phyloP scores from a whole-genome alignment of 1,284 basidiomycete species.

The Leccinum huronense region DNA sequence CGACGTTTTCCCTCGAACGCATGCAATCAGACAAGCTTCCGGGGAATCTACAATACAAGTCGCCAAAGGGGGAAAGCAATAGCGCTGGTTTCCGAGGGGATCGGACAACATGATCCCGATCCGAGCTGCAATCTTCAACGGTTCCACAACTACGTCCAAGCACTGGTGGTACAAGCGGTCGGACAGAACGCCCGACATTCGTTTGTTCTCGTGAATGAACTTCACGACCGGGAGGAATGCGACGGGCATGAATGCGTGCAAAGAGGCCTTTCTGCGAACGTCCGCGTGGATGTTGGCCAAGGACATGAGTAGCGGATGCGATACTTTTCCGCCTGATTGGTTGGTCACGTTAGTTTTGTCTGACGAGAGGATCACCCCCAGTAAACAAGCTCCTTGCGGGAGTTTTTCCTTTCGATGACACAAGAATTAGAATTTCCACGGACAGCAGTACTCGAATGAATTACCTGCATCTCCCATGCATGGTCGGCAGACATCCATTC shows the following conservation, averaged over 20 bases:
- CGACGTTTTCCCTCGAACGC: neutral
- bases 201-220: conserved; percentile 19
- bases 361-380: conserved; percentile 29
- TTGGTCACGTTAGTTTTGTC: conserved; percentile 37
- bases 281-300: conserved; percentile 35
- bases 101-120: neutral
- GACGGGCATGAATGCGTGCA: conserved; percentile 30
- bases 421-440: neutral
- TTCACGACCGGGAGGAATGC: conserved; percentile 34
- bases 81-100: neutral
- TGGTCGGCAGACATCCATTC: neutral
- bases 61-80: neutral
- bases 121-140: neutral
- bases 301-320: conserved; percentile 36
- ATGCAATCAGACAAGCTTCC: neutral
- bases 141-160: neutral
- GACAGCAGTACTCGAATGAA: neutral
- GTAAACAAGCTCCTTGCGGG: neutral
- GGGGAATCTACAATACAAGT: neutral
- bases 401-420: neutral
- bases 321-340: conserved; percentile 31
- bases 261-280: conserved; percentile 29
- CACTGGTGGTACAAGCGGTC: neutral
- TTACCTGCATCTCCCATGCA: conserved; percentile 11
- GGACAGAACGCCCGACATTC: neutral